These are phyloP conservation scores for Artemisia annua DNA, from an alignment of 129 eudicot genomes.

Conservation along the genomic window DNA sequence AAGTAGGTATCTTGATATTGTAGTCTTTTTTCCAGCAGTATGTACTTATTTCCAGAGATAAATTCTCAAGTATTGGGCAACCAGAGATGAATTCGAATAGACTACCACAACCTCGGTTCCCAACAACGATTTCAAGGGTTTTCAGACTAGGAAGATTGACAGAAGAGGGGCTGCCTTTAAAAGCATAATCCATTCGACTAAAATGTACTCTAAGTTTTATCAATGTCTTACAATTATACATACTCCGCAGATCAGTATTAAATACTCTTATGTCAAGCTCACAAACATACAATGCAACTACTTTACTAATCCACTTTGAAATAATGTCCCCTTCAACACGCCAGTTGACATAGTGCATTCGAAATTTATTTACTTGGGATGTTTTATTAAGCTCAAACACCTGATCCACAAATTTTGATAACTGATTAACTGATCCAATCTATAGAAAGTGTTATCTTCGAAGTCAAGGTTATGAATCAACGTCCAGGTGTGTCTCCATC, in stretches of 20 bases:
- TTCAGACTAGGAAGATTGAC: slow-evolving; percentile 11
- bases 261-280: slow-evolving; percentile 12
- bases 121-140: slow-evolving; percentile 11
- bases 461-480: too few species aligned
- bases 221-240: slow-evolving; percentile 5
- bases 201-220: slow-evolving; percentile 1
- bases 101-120: not conserved
- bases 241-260: too few species aligned
- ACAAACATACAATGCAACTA: not conserved
- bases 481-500: too few species aligned
- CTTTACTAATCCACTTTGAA: not conserved
- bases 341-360: not conserved
- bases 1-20: slow-evolving; percentile 12
- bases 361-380: slow-evolving; percentile 11
- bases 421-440: too few species aligned
- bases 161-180: not conserved
- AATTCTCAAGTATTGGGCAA: slow-evolving; percentile 19
- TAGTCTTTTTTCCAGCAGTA: not conserved
- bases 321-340: not conserved
- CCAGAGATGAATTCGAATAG: slow-evolving; percentile 8
- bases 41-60: not conserved
- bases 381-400: slow-evolving; percentile 3
- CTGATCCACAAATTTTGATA: slow-evolving; percentile 3
- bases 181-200: too few species aligned
- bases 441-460: too few species aligned